Conservation (phyloP, 2,329 filamentous ascomycete genomes). For the Sporothrix variecibatus region DNA sequence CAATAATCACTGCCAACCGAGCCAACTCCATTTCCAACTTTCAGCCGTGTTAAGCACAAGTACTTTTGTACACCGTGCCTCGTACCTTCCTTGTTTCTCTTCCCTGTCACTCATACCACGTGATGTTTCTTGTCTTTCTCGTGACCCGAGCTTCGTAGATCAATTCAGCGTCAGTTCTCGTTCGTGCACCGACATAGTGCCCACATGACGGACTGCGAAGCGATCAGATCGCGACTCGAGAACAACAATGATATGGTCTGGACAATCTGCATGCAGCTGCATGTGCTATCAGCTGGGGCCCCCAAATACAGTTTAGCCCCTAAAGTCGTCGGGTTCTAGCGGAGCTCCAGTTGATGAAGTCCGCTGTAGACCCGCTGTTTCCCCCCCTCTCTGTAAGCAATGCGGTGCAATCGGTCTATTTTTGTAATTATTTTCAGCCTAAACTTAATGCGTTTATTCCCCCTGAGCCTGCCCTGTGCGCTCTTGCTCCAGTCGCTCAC, state of each 20-base stretch:
- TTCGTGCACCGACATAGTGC: neutral
- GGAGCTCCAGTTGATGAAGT: neutral
- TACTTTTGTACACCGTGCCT: neutral
- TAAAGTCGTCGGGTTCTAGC: neutral
- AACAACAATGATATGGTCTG: neutral
- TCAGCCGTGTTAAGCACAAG: neutral
- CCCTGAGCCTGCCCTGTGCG: neutral
- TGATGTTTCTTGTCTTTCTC: neutral
- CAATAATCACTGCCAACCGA: neutral
- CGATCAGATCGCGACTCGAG: neutral
- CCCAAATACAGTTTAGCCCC: slow-evolving; percentile 7
- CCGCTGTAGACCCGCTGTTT: slow-evolving; percentile 5
- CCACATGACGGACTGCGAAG: neutral
- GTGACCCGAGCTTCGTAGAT: neutral
- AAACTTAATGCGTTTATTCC: slow-evolving; percentile 1
- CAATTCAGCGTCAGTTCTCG: neutral
- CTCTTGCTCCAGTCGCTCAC: slow-evolving; percentile 9
- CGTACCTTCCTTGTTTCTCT: neutral
- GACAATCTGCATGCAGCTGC: neutral
- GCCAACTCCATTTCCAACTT: neutral
- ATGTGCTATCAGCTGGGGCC: neutral
- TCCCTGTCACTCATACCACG: neutral
- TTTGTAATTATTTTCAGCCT: neutral
- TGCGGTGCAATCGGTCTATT: neutral
- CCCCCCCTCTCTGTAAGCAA: neutral